Evolutionary conservation across 441 rosid genomes (phyloP).

Genomic region (Erodium chrysanthum): DNA sequence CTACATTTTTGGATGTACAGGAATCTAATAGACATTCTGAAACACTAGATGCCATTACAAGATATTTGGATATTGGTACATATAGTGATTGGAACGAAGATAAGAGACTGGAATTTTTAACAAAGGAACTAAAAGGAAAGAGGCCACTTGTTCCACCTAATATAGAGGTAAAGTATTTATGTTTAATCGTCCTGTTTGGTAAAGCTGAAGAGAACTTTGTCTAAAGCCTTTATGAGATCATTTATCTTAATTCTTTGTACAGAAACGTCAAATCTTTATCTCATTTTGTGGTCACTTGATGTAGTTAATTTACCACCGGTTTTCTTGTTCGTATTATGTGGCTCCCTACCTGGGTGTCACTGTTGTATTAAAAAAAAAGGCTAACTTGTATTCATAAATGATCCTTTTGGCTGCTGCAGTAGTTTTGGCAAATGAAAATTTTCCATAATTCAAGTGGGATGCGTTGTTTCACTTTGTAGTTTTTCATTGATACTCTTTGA

Average conservation of each 20-base stretch:
- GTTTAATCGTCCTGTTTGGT: not conserved
- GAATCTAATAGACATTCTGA: conserved; percentile 89
- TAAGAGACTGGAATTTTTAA: conserved; percentile 71
- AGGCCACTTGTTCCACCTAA: conserved; percentile 78
- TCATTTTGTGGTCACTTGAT: no score
- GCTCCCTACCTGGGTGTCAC: not conserved
- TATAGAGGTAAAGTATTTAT: conserved; percentile 47
- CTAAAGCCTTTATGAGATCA: not conserved
- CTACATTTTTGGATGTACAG: conserved; percentile 27
- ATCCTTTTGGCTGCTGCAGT: not conserved
- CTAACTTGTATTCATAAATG: not conserved
- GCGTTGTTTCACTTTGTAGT: not conserved
- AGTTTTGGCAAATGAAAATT: not conserved
- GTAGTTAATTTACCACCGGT: not conserved
- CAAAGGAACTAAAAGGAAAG: conserved; percentile 78
- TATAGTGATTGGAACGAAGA: conserved; percentile 95
- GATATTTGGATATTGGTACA: conserved; percentile 82
- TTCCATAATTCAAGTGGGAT: not conserved
- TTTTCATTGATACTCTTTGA: not conserved
- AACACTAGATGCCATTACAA: conserved; percentile 75
- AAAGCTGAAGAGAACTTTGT: not conserved
- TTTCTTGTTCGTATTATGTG: not conserved
- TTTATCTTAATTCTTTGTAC: no score
- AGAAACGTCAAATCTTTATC: not conserved
- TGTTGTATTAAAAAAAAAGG: not conserved